phyloP scores from a whole-genome alignment of 176 grass and related monocot genomes.

The Typha latifolia region DNA sequence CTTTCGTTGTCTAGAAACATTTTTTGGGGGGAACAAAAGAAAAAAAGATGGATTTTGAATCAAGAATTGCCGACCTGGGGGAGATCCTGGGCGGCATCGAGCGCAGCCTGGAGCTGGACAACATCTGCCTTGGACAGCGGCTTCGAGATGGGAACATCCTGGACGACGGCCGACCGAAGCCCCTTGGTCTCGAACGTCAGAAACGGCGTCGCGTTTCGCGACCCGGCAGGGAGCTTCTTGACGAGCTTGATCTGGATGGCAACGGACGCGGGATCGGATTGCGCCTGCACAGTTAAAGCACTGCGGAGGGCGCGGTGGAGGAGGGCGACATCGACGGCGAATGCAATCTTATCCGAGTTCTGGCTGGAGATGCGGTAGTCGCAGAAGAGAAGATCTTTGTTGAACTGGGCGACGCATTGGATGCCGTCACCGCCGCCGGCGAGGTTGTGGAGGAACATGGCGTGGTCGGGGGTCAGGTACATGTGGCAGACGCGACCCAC shows the following conservation, averaged over 20 bases:
- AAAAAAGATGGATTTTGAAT: neutral
- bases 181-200: conserved; percentile 97
- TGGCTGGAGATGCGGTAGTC: conserved; percentile 81
- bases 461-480: conserved; percentile 62
- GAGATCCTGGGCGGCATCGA: conserved; percentile 78
- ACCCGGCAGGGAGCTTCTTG: conserved; percentile 66
- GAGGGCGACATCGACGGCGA: conserved; percentile 58
- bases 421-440: conserved; percentile 47
- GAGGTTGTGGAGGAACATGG: conserved; percentile 88
- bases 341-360: conserved; percentile 60
- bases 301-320: conserved; percentile 87
- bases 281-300: conserved; percentile 68
- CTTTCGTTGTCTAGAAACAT: neutral
- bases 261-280: conserved; percentile 38
- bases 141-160: conserved; percentile 91
- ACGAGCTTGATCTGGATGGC: conserved; percentile 87
- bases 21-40: neutral
- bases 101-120: conserved; percentile 47
- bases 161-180: conserved; percentile 68
- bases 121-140: conserved; percentile 68
- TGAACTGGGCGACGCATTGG: conserved; percentile 84
- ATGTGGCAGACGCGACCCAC: conserved; percentile 69
- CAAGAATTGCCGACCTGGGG: conserved; percentile 41
- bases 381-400: conserved; percentile 82
- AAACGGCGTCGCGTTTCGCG: conserved; percentile 46